Evolutionary conservation across 106 monocot species (phyloP), one percentile per base, ranked within the genome.

Genomic region (Dioscorea alata): DNA sequence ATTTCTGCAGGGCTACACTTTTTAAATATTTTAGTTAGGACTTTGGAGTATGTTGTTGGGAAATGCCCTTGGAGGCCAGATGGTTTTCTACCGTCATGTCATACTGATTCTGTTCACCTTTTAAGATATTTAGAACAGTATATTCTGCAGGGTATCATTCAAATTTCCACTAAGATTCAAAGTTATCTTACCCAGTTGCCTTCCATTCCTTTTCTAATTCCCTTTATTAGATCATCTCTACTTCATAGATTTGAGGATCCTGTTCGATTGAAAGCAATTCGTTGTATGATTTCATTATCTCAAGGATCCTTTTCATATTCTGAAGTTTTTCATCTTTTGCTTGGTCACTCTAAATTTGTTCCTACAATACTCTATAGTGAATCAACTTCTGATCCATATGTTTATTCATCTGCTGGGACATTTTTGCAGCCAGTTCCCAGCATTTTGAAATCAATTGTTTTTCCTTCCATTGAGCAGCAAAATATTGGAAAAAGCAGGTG

Each of bases 241-340:
- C 70, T 82, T 68, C 73, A 92, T 71, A 82, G 97, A 65, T 92
- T 92, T 83, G 87, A 76, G 25, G 92, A 92, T 79, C 83, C 89
- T 73, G 49, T 71, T 74, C 82, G 82, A 48, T 57, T 99, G 59
- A 92, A 72, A 74, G 84, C 80, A 69, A 71, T 99, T 25, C 78
- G 84, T 15, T 76, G 79, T 59, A 71, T 99, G 70, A 74, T 92
- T 62, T 66, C 72, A 49, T 65, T 92, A 25, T 69, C 89, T 53
- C 76, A 81, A 70, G 80, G 78, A 24, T 66, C 20, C 35, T 74
- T 77, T 73, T 70, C 81, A 6, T 57, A 84, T 66, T 15, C 32
- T 62, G 80, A 87, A 76, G 71, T 90, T 52, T 73, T 99, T 65
- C 87, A 82, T 22, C 84, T 87, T 53, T 68, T 92, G 65, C 73